Evolutionary conservation across 2,329 filamentous ascomycete genomes (phyloP).

Genomic region (Trichoderma atrobrunneum): DNA sequence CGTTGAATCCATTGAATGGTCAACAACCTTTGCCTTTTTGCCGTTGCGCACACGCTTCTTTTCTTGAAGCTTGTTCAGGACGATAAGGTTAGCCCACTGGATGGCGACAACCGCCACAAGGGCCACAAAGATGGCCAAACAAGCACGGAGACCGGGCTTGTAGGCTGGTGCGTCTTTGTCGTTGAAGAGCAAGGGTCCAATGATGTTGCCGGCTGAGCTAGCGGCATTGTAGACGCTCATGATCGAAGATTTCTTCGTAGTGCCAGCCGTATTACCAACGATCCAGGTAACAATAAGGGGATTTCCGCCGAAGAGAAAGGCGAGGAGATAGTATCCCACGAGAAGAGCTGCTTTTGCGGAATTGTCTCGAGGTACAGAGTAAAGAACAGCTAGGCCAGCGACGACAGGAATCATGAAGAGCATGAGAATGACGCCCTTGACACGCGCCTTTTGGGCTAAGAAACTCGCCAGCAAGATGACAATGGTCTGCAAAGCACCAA

Average conservation of each 20-base stretch:
- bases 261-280: slow-evolving; percentile 64
- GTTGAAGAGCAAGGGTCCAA: not conserved
- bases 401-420: not conserved
- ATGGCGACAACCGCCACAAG: slow-evolving; percentile 51
- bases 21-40: slow-evolving; percentile 55
- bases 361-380: slow-evolving; percentile 50
- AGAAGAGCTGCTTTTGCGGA: slow-evolving; percentile 43
- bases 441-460: not conserved
- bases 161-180: slow-evolving; percentile 57
- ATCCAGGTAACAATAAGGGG: slow-evolving; percentile 67
- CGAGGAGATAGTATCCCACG: slow-evolving; percentile 62
- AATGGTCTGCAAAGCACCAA: not conserved
- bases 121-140: slow-evolving; percentile 53
- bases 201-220: not conserved
- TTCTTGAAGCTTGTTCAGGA: slow-evolving; percentile 57
- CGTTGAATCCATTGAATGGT: not conserved
- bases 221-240: not conserved
- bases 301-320: slow-evolving; percentile 64
- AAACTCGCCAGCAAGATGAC: not conserved
- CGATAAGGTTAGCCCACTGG: slow-evolving; percentile 53
- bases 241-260: slow-evolving; percentile 60
- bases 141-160: slow-evolving; percentile 53
- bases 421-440: not conserved
- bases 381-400: slow-evolving; percentile 43
- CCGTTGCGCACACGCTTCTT: slow-evolving; percentile 55